Conservation (phyloP, 345 rosid genomes). For the Citropsis articulata region DNA sequence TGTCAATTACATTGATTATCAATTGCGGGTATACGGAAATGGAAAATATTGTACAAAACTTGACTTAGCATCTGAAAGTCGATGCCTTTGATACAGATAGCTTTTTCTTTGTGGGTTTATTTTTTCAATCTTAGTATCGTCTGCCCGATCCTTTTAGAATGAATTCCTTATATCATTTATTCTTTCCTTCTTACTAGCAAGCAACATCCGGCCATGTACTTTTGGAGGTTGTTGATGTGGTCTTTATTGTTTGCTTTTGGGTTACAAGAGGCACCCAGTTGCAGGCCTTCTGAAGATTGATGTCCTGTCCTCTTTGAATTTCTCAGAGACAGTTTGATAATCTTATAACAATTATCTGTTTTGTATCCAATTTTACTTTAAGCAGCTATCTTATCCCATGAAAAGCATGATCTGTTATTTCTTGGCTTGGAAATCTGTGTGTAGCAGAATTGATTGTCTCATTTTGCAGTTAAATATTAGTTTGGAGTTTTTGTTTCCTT, state of each 20-base stretch:
- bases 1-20: not conserved
- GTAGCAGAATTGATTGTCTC: no score
- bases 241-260: not conserved
- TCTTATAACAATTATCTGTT: not conserved
- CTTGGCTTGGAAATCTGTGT: not conserved
- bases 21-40: not conserved
- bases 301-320: not conserved
- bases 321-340: not conserved
- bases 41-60: not conserved
- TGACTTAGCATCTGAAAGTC: slow-evolving; percentile 4
- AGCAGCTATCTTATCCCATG: not conserved
- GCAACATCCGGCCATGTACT: not conserved
- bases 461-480: not conserved
- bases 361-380: not conserved
- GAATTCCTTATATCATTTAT: not conserved
- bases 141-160: not conserved
- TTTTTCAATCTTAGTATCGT: not conserved
- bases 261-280: not conserved
- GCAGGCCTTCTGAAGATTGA: not conserved
- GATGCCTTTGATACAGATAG: not conserved
- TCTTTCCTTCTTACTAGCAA: not conserved
- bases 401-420: not conserved
- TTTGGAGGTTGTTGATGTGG: not conserved
- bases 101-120: not conserved
- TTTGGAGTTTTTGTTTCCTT: not conserved